Evolutionary conservation across 495 filamentous ascomycete genomes (phyloP).

Genomic region (Pyronema domesticum): DNA sequence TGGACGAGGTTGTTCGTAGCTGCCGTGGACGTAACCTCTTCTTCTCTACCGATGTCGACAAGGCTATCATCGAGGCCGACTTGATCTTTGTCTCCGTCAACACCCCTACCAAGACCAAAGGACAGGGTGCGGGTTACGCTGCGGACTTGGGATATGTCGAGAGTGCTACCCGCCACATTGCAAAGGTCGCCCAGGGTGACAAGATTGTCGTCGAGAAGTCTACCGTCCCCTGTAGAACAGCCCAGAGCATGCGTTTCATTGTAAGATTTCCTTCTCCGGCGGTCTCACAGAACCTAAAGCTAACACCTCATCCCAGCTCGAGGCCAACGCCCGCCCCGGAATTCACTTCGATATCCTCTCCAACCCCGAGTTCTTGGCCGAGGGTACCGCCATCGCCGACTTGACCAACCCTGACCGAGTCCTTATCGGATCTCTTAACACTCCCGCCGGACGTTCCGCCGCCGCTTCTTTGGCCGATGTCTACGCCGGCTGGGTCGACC

Average conservation of each 20-base stretch:
- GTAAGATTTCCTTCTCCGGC: slow-evolving; percentile 26
- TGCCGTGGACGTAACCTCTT: slow-evolving; percentile 43
- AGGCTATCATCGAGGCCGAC: slow-evolving; percentile 47
- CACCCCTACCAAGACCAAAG: slow-evolving; percentile 59
- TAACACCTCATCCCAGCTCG: slow-evolving; percentile 22
- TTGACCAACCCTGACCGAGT: slow-evolving; percentile 57
- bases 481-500: slow-evolving; percentile 56
- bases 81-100: slow-evolving; percentile 65
- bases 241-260: slow-evolving; percentile 48
- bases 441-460: slow-evolving; percentile 38
- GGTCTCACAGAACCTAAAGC: slow-evolving; percentile 4
- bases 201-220: slow-evolving; percentile 72
- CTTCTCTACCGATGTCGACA: slow-evolving; percentile 49
- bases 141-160: slow-evolving; percentile 61
- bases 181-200: slow-evolving; percentile 42
- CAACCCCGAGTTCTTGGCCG: slow-evolving; percentile 70
- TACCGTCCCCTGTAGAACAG: slow-evolving; percentile 66
- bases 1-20: slow-evolving; percentile 42
- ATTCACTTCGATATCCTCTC: slow-evolving; percentile 58
- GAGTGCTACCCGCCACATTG: slow-evolving; percentile 47
- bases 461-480: slow-evolving; percentile 44
- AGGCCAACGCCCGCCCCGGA: slow-evolving; percentile 36
- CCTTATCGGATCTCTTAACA: slow-evolving; percentile 52
- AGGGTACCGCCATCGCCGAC: slow-evolving; percentile 57
- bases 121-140: slow-evolving; percentile 51